Conservation (phyloP, 1,284 basidiomycete species). For the Irpex sp. region DNA sequence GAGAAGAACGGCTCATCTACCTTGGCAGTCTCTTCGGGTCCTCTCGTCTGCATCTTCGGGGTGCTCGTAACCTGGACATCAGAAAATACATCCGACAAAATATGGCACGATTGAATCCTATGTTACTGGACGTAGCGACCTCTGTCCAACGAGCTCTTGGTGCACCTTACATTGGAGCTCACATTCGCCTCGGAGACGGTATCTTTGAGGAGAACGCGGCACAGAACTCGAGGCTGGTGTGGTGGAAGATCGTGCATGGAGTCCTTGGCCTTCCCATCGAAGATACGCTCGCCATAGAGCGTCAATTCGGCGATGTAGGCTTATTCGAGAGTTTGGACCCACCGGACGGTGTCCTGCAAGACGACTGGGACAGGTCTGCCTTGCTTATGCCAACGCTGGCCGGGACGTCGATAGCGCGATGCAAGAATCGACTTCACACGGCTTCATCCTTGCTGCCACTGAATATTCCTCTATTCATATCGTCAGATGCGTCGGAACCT, state of each 20-base stretch:
- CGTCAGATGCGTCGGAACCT: conserved; percentile 60
- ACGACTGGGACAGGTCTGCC: conserved; percentile 21
- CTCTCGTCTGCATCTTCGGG: conserved; percentile 52
- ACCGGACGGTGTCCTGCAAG: conserved; percentile 15
- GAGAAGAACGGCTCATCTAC: conserved; percentile 47
- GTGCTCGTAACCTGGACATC: conserved; percentile 32
- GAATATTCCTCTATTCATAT: conserved; percentile 66
- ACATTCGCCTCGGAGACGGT: conserved; percentile 67
- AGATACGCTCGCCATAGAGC: conserved; percentile 39
- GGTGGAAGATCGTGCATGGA: conserved; percentile 52
- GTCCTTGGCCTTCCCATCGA: conserved; percentile 36
- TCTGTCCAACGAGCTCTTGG: conserved; percentile 43
- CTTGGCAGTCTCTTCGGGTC: conserved; percentile 70
- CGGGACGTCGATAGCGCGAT: conserved; percentile 17
- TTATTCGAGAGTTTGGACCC: conserved; percentile 11
- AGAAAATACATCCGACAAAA: conserved; percentile 43
- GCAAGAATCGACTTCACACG: conserved; percentile 33
- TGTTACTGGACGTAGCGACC: conserved; percentile 38
- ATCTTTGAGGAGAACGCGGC: conserved; percentile 44
- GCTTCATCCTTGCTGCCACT: conserved; percentile 34
- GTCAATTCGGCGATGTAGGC: conserved; percentile 16
- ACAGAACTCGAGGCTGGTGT: conserved; percentile 43
- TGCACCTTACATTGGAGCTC: conserved; percentile 56
- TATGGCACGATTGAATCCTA: conserved; percentile 51
- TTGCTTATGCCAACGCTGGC: conserved; percentile 18